phyloP scores from a whole-genome alignment of 148 eudicot species.

The Arbutus unedo region DNA sequence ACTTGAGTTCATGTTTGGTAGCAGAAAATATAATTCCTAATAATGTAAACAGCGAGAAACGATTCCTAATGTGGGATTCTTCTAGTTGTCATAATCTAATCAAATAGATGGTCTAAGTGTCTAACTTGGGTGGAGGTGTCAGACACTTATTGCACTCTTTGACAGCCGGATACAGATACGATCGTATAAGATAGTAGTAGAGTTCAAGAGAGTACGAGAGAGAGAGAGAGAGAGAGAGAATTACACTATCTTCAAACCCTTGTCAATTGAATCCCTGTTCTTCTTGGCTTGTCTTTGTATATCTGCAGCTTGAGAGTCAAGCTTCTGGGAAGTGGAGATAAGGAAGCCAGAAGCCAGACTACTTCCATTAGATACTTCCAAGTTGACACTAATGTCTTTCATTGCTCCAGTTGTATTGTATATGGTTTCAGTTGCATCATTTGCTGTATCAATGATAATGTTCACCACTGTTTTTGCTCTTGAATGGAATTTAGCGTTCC shows the following conservation, averaged over 20 bases:
- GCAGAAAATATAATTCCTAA: background rate
- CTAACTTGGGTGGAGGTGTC: background rate
- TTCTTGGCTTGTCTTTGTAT: constrained; percentile 48
- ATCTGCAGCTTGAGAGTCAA: constrained; percentile 48
- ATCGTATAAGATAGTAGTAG: background rate
- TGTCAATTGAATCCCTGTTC: constrained; percentile 39
- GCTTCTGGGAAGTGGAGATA: constrained; percentile 44
- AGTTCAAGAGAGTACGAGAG: background rate
- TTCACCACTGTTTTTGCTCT: constrained; percentile 56
- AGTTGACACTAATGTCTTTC: constrained; percentile 39
- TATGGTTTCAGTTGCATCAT: constrained; percentile 58
- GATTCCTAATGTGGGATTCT: background rate
- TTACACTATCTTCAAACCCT: constrained; percentile 54
- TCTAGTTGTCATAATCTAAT: no score
- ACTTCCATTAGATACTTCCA: constrained; percentile 25
- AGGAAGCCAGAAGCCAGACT: constrained; percentile 41
- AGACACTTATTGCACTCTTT: background rate
- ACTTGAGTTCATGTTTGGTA: background rate
- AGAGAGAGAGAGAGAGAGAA: constrained; percentile 7
- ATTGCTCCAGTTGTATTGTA: constrained; percentile 56
- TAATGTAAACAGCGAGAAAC: background rate
- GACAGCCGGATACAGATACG: background rate
- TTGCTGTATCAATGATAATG: constrained; percentile 52
- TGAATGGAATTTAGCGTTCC: constrained; percentile 45
- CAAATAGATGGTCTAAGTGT: background rate